A percentile compares a stretch with the other conserved stretches of the same genome.
phyloP scores from a whole-genome alignment of 768 basidiomycete genomes.

The Pleurotus giganteus region DNA sequence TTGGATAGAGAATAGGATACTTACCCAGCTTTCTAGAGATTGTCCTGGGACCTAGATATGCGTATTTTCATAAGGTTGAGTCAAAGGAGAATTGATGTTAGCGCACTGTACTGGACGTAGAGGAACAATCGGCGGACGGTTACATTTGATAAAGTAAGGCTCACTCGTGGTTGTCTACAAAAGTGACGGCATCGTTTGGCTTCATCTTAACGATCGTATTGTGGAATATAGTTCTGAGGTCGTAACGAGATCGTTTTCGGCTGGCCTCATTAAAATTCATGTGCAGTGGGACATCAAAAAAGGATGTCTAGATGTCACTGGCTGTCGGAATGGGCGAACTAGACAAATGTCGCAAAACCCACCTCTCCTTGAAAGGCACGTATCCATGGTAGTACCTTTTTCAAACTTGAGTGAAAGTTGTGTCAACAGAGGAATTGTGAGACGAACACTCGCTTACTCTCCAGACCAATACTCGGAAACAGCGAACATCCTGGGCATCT shows the following conservation, averaged over 20 bases:
- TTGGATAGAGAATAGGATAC: slow-evolving; percentile 16
- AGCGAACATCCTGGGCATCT: slow-evolving; percentile 54
- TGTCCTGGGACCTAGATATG: slow-evolving; percentile 55
- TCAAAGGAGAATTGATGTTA: not conserved
- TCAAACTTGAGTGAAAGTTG: slow-evolving; percentile 33
- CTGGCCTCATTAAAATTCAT: slow-evolving; percentile 80
- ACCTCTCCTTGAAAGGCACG: slow-evolving; percentile 67
- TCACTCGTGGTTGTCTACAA: slow-evolving; percentile 90
- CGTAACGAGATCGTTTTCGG: slow-evolving; percentile 61
- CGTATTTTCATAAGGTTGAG: not conserved
- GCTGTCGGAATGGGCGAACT: not conserved
- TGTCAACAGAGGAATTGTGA: not conserved
- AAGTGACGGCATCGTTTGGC: slow-evolving; percentile 84
- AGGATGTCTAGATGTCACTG: slow-evolving; percentile 56
- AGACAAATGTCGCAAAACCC: slow-evolving; percentile 14
- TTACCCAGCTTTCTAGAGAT: slow-evolving; percentile 80
- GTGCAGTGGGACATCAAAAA: slow-evolving; percentile 92
- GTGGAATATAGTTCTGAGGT: slow-evolving; percentile 73
- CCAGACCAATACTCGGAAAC: slow-evolving; percentile 85
- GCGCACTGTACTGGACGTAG: slow-evolving; percentile 55
- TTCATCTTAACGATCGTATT: slow-evolving; percentile 63
- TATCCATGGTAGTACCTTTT: slow-evolving; percentile 55
- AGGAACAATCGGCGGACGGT: slow-evolving; percentile 3
- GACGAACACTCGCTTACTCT: slow-evolving; percentile 41
- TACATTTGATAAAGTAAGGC: slow-evolving; percentile 21